A percentile compares a stretch with the other conserved stretches of the same genome.
Evolutionary conservation across 331 rosid species (phyloP).

Genomic region (Cydonia oblonga): DNA sequence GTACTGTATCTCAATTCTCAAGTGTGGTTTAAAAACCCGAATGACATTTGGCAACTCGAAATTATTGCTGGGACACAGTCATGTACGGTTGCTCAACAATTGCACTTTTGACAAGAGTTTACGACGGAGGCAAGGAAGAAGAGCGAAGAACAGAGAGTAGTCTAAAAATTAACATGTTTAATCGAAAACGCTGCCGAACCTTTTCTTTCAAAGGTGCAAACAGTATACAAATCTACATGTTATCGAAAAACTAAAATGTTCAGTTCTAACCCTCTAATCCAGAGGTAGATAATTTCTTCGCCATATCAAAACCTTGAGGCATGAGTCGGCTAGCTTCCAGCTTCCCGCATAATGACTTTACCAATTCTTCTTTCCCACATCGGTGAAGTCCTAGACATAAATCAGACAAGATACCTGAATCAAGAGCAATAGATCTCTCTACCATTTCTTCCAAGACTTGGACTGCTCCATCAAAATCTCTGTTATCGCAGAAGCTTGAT

Average conservation of each 20-base stretch:
- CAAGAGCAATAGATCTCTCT: slow-evolving; percentile 37
- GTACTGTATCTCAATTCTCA: too few relatives aligned
- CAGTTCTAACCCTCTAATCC: slow-evolving; percentile 13
- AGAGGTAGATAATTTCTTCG: slow-evolving; percentile 6
- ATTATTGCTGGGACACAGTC: too few relatives aligned
- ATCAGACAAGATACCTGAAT: slow-evolving; percentile 36
- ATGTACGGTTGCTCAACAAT: too few relatives aligned
- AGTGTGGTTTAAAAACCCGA: too few relatives aligned
- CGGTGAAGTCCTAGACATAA: slow-evolving; percentile 38
- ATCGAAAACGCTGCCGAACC: neutral
- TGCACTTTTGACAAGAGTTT: too few relatives aligned
- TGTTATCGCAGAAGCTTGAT: slow-evolving; percentile 42
- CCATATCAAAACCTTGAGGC: slow-evolving; percentile 55
- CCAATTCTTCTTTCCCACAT: slow-evolving; percentile 34
- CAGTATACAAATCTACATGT: neutral
- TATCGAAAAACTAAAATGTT: neutral
- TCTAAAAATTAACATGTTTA: too few relatives aligned
- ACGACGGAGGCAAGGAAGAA: too few relatives aligned
- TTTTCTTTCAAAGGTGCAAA: neutral
- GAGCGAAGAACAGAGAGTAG: too few relatives aligned
- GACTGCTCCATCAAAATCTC: slow-evolving; percentile 74
- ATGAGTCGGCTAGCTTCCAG: slow-evolving; percentile 48
- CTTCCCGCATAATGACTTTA: slow-evolving; percentile 35
- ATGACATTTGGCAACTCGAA: too few relatives aligned
- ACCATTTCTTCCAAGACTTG: slow-evolving; percentile 60